Percentiles rank a stretch among this genome's conserved stretches.
Evolutionary conservation across 352 stramenopile genomes (phyloP).

Genomic region (Phytophthora rubi): DNA sequence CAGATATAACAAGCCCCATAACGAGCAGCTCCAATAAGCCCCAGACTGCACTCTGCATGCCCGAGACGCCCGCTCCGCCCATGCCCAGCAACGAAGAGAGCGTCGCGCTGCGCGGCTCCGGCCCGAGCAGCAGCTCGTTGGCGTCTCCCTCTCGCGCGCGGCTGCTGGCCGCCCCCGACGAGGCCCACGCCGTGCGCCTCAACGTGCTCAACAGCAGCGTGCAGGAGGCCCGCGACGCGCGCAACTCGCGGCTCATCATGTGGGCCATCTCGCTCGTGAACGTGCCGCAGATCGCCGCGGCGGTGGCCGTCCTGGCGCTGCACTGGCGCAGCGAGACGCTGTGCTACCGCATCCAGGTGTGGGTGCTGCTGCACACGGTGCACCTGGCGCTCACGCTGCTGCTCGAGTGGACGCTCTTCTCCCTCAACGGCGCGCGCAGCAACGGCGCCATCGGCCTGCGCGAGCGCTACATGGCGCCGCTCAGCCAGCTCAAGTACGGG

Average conservation of each 20-base stretch:
- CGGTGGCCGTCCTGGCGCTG: slow-evolving; percentile 62
- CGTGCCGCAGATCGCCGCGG: slow-evolving; percentile 74
- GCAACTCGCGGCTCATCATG: slow-evolving; percentile 84
- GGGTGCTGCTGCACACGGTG: slow-evolving; percentile 79
- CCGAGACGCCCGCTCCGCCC: slow-evolving; percentile 23
- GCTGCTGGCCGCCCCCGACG: slow-evolving; percentile 49
- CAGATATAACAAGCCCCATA: slow-evolving; percentile 4
- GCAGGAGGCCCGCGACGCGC: slow-evolving; percentile 77
- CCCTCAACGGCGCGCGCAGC: slow-evolving; percentile 59
- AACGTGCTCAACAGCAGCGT: slow-evolving; percentile 89
- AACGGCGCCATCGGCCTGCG: slow-evolving; percentile 67
- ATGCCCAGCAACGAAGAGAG: slow-evolving; percentile 41
- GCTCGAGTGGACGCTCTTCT: slow-evolving; percentile 83
- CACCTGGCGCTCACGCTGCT: slow-evolving; percentile 71
- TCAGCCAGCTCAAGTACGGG: slow-evolving; percentile 85
- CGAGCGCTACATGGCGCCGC: slow-evolving; percentile 70
- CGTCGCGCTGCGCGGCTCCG: slow-evolving; percentile 30
- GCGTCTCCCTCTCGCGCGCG: slow-evolving; percentile 37
- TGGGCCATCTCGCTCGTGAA: slow-evolving; percentile 80
- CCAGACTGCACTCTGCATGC: slow-evolving; percentile 11
- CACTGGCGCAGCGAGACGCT: slow-evolving; percentile 75
- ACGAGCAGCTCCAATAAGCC: not conserved
- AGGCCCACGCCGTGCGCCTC: slow-evolving; percentile 80
- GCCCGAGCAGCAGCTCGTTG: slow-evolving; percentile 27
- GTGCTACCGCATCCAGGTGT: slow-evolving; percentile 87